Base-by-base conservation (phyloP, 75 land plant genomes). In the Isoetes taiwanensis region DNA sequence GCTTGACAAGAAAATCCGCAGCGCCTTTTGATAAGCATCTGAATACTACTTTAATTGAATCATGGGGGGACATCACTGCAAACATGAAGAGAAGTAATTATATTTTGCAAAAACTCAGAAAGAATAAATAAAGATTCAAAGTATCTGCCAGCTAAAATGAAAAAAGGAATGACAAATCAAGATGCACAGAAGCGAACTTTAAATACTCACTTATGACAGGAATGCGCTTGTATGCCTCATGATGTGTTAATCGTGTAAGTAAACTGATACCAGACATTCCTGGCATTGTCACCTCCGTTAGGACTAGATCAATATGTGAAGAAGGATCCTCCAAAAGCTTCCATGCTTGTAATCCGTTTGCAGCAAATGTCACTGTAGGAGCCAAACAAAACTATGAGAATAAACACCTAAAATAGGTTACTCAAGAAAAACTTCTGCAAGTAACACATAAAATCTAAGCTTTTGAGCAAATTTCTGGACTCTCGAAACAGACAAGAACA, bases 11-110 rank as follows among this genome's bases (percentile, higher is more conserved):
- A 52, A 87, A 91, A 64, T 91, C 97, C 41, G 77, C 95, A 23
- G 97, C 97, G 34, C 97, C 97, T 52, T 79, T 91, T 26, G 95
- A 80, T 43, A 91, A 64, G 68, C 97, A 91, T 57, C 81, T 81
- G 56, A 83, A 87, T 32, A 91, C 97, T 55, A 82, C 61, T 31
- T 81, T 75, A 85, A 83, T 77, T 16, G 95, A 83, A 66, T 91
- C 97, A 73, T 83, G 77, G 12, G 95, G 77, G 28, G 97, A 91
- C 89, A 83, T 91, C 95, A 91, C 97, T 91, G 97, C 78, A n/a
- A n/a, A n/a, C n/a, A n/a, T n/a, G n/a, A n/a, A n/a, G n/a, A n/a
- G n/a, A n/a, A n/a, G n/a, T n/a, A n/a, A n/a, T n/a, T n/a, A n/a
- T n/a, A n/a, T n/a, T n/a, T n/a, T n/a, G n/a, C n/a, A n/a, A n/a